Percentiles rank a stretch among this genome's conserved stretches.
These are phyloP conservation scores for Erigeron philadelphicus DNA, from an alignment of 140 eudicot genomes.

Conservation along the genomic window DNA sequence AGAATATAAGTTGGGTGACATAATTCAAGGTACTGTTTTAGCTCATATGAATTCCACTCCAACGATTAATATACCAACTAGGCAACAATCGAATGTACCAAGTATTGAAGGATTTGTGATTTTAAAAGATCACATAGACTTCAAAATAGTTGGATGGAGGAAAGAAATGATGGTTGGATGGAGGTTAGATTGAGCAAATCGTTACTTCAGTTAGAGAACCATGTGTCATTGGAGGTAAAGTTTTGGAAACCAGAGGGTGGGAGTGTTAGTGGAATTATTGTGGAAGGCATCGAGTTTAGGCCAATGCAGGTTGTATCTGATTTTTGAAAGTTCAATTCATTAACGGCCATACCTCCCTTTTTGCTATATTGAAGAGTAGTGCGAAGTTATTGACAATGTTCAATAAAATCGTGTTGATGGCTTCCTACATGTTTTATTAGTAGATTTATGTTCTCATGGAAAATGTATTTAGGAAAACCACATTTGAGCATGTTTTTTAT, in stretches of 20 bases:
- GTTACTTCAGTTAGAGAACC: constrained; percentile 11
- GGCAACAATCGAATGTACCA: not conserved
- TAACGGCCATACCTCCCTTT: no score
- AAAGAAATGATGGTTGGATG: constrained; percentile 30
- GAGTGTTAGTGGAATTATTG: constrained; percentile 3
- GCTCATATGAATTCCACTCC: not conserved
- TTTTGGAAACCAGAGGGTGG: not conserved
- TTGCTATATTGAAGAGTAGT: no score
- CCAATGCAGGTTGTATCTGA: not conserved
- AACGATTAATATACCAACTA: no score
- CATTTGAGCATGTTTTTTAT: no score
- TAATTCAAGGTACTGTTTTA: not conserved
- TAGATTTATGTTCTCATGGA: no score
- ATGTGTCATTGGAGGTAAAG: not conserved
- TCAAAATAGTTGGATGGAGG: not conserved
- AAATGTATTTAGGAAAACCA: no score
- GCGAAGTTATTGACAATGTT: no score
- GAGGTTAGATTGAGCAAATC: constrained; percentile 20
- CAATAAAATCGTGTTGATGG: no score
- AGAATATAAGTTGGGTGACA: not conserved
- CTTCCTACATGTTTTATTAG: no score
- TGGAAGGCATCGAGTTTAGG: constrained; percentile 26
- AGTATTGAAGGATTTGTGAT: not conserved
- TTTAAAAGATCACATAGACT: not conserved
- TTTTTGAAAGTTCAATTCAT: not conserved